These are phyloP conservation scores for Rhizophora apiculata DNA, from an alignment of 345 rosid genomes.

Conservation along the genomic window DNA sequence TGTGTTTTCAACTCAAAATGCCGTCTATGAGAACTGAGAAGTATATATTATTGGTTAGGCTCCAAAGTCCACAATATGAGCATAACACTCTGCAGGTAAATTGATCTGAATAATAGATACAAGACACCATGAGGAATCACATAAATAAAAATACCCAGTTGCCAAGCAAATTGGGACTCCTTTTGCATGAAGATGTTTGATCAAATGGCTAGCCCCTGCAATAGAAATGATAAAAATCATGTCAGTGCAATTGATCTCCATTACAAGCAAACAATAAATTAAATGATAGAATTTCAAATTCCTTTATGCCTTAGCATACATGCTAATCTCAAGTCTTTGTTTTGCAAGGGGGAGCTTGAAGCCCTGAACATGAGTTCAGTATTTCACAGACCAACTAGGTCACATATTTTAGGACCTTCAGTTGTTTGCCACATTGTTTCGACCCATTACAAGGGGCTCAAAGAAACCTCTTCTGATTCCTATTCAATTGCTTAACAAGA, in stretches of 20 bases:
- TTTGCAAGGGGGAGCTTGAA: neutral
- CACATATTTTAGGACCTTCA: neutral
- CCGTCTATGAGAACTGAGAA: conserved; percentile 63
- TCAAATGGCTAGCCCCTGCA: conserved; percentile 71
- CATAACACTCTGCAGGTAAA: neutral
- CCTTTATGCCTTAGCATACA: neutral
- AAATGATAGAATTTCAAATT: neutral
- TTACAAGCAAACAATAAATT: neutral
- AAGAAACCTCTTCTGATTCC: neutral
- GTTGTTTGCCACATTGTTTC: neutral
- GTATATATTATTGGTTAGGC: neutral
- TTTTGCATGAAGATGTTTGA: conserved; percentile 75
- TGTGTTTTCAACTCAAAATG: conserved; percentile 85
- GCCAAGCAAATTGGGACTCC: conserved; percentile 77
- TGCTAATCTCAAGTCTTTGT: neutral
- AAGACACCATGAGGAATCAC: conserved; percentile 7
- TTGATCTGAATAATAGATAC: neutral
- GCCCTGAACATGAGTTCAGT: neutral
- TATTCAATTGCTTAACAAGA: too few species aligned
- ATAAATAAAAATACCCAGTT: conserved; percentile 53
- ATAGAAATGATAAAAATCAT: neutral
- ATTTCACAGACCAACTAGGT: neutral
- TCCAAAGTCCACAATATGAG: too few species aligned
- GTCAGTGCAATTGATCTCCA: neutral
- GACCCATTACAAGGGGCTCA: neutral